A percentile compares a stretch with the other conserved stretches of the same genome.
phyloP scores from a whole-genome alignment of 2,329 filamentous ascomycete genomes.

The Macrophomina phaseolina region DNA sequence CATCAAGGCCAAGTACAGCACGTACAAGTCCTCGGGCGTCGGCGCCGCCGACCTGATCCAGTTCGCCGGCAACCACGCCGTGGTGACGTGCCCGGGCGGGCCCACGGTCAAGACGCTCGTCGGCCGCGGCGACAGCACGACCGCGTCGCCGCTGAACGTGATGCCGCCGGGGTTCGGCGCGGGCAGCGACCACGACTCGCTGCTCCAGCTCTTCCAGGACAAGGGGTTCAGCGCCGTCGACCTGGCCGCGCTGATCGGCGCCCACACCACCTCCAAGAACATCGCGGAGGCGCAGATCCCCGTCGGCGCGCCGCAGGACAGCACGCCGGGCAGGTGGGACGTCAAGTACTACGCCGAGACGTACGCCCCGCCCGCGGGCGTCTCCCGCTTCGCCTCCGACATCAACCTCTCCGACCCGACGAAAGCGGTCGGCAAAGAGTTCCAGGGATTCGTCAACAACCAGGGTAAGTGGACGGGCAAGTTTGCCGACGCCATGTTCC shows the following conservation, averaged over 20 bases:
- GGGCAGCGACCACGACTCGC: conserved; percentile 46
- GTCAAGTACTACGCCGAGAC: conserved; percentile 53
- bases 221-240: conserved; percentile 59
- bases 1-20: conserved; percentile 43
- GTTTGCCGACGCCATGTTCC: conserved; percentile 34
- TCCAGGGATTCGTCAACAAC: conserved; percentile 32
- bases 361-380: conserved; percentile 15
- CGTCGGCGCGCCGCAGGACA: conserved; percentile 52
- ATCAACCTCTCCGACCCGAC: conserved; percentile 32
- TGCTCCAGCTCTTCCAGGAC: conserved; percentile 55
- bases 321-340: conserved; percentile 58
- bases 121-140: conserved; percentile 53
- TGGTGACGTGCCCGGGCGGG: conserved; percentile 58
- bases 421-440: conserved; percentile 35
- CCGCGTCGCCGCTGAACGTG: conserved; percentile 49
- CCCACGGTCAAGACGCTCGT: conserved; percentile 58
- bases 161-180: conserved; percentile 49
- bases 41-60: conserved; percentile 63
- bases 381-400: conserved; percentile 35
- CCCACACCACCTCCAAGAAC: conserved; percentile 54
- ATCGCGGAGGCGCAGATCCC: conserved; percentile 53
- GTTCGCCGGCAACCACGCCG: conserved; percentile 54
- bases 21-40: conserved; percentile 51
- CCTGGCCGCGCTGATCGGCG: conserved; percentile 61
- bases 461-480: conserved; percentile 41